These are phyloP conservation scores for Claviceps cyperi DNA, from an alignment of 2,329 filamentous ascomycete species.

Conservation along the genomic window DNA sequence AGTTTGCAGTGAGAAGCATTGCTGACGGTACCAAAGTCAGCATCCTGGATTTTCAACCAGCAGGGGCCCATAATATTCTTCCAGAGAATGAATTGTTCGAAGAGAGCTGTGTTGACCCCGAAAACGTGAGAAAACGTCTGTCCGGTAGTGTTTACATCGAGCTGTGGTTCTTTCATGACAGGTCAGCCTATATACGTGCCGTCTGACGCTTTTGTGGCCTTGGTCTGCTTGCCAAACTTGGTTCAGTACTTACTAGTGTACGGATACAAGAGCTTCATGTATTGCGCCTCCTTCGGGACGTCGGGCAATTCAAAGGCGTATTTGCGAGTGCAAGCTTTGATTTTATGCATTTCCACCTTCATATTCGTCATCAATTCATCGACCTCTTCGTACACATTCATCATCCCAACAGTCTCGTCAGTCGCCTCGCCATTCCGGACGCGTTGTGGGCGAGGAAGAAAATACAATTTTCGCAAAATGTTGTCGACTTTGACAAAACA, in stretches of 20 bases:
- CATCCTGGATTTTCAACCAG: slow-evolving; percentile 82
- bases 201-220: neutral
- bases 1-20: slow-evolving; percentile 97
- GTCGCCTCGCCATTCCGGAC: slow-evolving; percentile 49
- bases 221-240: too few relatives aligned
- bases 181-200: slow-evolving; percentile 8
- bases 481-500: slow-evolving; percentile 96
- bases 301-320: slow-evolving; percentile 88
- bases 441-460: slow-evolving; percentile 61
- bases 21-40: slow-evolving; percentile 70
- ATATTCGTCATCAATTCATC: slow-evolving; percentile 77
- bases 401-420: slow-evolving; percentile 67
- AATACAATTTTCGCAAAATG: slow-evolving; percentile 81
- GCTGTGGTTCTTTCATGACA: slow-evolving; percentile 37
- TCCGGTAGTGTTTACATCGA: slow-evolving; percentile 59
- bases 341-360: slow-evolving; percentile 80
- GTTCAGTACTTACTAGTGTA: slow-evolving; percentile 49
- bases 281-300: slow-evolving; percentile 78
- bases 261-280: slow-evolving; percentile 90
- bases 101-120: slow-evolving; percentile 81
- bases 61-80: slow-evolving; percentile 99
- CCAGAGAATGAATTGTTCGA: slow-evolving; percentile 97
- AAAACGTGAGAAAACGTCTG: slow-evolving; percentile 93
- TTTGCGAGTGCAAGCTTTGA: slow-evolving; percentile 77
- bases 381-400: slow-evolving; percentile 80